Percentiles rank a stretch among this genome's conserved stretches.
These are phyloP conservation scores for Gossypium turneri DNA, from an alignment of 345 rosid species.

Conservation along the genomic window DNA sequence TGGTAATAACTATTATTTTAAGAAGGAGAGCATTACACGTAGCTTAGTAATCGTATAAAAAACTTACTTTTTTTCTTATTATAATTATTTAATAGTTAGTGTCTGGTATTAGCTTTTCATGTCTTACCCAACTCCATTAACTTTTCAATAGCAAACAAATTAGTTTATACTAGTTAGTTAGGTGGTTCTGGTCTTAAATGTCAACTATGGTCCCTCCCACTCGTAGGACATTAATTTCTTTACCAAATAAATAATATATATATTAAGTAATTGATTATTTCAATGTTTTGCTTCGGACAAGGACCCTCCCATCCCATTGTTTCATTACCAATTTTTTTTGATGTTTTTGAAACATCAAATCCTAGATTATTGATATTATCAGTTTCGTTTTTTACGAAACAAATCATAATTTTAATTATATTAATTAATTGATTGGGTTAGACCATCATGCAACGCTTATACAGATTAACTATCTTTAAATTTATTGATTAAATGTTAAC, in stretches of 20 bases:
- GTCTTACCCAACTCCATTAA: slow-evolving; percentile 25
- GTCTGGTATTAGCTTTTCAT: slow-evolving; percentile 20
- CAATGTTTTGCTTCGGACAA: not conserved
- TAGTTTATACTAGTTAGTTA: slow-evolving; percentile 15
- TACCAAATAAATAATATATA: slow-evolving; percentile 14
- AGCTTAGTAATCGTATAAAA: too few relatives aligned
- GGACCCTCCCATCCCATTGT: not conserved
- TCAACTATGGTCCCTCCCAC: slow-evolving; percentile 17
- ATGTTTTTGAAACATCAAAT: not conserved
- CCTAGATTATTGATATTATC: not conserved
- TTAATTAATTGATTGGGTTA: not conserved
- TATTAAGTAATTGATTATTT: not conserved
- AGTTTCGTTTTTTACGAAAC: too few relatives aligned
- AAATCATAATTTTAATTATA: not conserved
- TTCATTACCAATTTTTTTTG: not conserved
- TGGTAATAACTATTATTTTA: too few relatives aligned
- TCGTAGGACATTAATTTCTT: slow-evolving; percentile 1
- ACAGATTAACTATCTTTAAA: too few relatives aligned
- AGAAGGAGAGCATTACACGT: too few relatives aligned
- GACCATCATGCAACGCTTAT: not conserved
- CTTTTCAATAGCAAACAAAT: slow-evolving; percentile 2
- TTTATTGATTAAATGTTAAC: fast-evolving
- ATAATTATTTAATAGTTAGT: slow-evolving; percentile 9
- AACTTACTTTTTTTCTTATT: not conserved
- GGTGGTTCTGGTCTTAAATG: slow-evolving; percentile 16